Base-by-base conservation (phyloP, 257 asterid genomes). In the Sherardia arvensis region DNA sequence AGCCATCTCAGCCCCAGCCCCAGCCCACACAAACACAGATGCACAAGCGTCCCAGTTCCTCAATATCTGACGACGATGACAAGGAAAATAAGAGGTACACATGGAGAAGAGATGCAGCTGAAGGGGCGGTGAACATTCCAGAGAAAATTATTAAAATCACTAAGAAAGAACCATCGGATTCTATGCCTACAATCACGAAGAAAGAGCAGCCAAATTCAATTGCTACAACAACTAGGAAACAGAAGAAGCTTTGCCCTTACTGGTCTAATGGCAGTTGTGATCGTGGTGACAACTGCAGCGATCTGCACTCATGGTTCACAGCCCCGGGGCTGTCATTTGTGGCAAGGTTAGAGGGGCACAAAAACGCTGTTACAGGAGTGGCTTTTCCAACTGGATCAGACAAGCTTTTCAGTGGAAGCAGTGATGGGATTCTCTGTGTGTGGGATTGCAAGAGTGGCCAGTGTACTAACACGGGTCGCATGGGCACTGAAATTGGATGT, bases 271-370 rank as follows among this genome's bases (percentile, higher is more conserved):
- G 58, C 20, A 47, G 4, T 27, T 63, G 67, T 45, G 67, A 27
- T 28, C 8, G 20, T 63, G 67, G 67, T 27, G 58, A 47, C 12
- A 25, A 63, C 2, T 63, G 67, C 67, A 63, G 17, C 43, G 27
- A 63, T 63, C 33, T 45, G 43, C 67, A 63, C 51, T 63, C 67
- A 20, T 30, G 55, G 56, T 63, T 63, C 20, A 8, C 58, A 18
- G 55, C 58, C 58, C 28, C 58, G 6, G 67, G 67, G 66, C 76
- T 83, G 65, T 72, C 85, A 6, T 66, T 79, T 73, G 21, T 87
- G 77, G 48, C 77, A 6, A 78, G 69, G 67, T 78, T 84, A 64
- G 79, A 77, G 53, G 90, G 88, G 69, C 93, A 83, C 61, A 51
- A 28, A 25, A 69, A 83, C 88, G 66, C 53, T 43, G 66, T 57